Evolutionary conservation across 495 filamentous ascomycete genomes (phyloP).

Genomic region (Cercophora newfieldiana): DNA sequence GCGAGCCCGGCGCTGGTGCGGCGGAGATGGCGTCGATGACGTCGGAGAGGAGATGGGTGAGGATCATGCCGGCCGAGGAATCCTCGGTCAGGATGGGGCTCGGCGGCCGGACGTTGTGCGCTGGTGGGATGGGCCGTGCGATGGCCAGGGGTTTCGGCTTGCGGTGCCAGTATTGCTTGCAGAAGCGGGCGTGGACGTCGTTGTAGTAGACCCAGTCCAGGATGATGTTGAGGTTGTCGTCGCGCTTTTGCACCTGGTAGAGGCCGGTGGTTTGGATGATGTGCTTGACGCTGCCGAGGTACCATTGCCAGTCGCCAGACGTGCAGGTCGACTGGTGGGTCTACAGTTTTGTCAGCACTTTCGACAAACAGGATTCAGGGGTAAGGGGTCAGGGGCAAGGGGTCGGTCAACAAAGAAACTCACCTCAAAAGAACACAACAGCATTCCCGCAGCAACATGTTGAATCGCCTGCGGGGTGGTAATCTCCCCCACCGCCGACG

Average conservation of each 20-base stretch:
- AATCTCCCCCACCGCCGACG: background rate
- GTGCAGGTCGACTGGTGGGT: slow-evolving; percentile 28
- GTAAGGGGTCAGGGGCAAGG: too few species aligned
- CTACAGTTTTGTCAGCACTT: background rate
- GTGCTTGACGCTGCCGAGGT: slow-evolving; percentile 29
- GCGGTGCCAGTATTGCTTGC: slow-evolving; percentile 33
- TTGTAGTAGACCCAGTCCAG: slow-evolving; percentile 42
- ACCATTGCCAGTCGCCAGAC: slow-evolving; percentile 29
- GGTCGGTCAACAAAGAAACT: too few species aligned
- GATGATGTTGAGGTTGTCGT: slow-evolving; percentile 28
- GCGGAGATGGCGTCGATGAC: slow-evolving; percentile 1
- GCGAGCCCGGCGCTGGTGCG: background rate
- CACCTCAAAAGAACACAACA: slow-evolving; percentile 41
- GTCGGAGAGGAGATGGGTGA: slow-evolving; percentile 17
- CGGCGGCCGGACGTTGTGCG: background rate
- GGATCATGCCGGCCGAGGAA: slow-evolving; percentile 1
- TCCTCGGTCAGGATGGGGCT: slow-evolving; percentile 5
- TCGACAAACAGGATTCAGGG: background rate
- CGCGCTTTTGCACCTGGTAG: slow-evolving; percentile 9
- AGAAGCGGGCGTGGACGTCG: slow-evolving; percentile 38
- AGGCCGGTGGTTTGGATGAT: slow-evolving; percentile 26
- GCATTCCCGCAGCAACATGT: slow-evolving; percentile 41
- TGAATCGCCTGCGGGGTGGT: slow-evolving; percentile 31
- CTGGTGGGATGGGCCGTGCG: background rate
- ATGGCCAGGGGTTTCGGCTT: slow-evolving; percentile 1